phyloP scores from a whole-genome alignment of 768 basidiomycete genomes.

The Lyophyllum semitale region DNA sequence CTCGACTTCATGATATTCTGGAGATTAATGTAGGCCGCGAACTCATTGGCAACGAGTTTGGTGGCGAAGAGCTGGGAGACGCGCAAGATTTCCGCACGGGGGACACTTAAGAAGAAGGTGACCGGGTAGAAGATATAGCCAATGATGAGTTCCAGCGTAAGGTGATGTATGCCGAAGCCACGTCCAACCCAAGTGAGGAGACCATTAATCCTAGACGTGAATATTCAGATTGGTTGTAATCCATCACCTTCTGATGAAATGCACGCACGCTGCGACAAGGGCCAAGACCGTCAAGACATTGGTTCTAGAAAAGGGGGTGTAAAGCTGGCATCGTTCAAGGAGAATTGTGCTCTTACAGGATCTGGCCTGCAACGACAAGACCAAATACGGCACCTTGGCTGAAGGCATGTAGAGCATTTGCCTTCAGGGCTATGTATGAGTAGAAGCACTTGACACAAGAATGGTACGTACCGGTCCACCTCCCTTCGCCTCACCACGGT shows the following conservation, averaged over 20 bases:
- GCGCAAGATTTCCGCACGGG: constrained; percentile 75
- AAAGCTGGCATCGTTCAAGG: background rate
- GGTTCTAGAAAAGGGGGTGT: constrained; percentile 42
- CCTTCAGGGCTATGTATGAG: constrained; percentile 28
- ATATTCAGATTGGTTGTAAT: background rate
- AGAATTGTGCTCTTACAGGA: constrained; percentile 54
- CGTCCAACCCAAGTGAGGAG: constrained; percentile 87
- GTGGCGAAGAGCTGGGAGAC: constrained; percentile 83
- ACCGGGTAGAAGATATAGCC: constrained; percentile 90
- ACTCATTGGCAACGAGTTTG: constrained; percentile 88
- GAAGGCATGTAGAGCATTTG: constrained; percentile 89
- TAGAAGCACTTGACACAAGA: background rate
- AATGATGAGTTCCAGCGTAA: constrained; percentile 83
- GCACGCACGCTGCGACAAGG: constrained; percentile 62
- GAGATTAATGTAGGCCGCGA: constrained; percentile 72
- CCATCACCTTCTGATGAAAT: background rate
- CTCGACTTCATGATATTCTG: constrained; percentile 44
- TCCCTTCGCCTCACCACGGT: constrained; percentile 68
- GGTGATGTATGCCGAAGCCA: constrained; percentile 79
- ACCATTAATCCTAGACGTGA: constrained; percentile 63
- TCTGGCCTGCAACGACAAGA: constrained; percentile 83
- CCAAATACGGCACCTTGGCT: constrained; percentile 84
- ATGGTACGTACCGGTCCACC: constrained; percentile 48
- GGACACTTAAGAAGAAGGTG: constrained; percentile 80
- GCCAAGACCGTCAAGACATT: constrained; percentile 86